Conservation (phyloP, 2,329 filamentous ascomycete species). For the Orbilia brochopaga region DNA sequence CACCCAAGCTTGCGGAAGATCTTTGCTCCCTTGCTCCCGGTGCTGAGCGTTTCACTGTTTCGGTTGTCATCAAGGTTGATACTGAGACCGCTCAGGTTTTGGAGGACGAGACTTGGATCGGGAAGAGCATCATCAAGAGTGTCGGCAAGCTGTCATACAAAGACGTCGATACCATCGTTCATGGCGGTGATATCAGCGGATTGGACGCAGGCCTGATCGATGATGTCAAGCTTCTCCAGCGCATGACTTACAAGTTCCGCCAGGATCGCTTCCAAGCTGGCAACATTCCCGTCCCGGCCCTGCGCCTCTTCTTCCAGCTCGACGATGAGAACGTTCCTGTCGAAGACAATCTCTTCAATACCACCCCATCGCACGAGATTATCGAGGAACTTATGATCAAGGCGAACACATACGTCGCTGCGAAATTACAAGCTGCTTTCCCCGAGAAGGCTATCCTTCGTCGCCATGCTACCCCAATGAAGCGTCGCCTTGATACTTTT, state of each 20-base stretch:
- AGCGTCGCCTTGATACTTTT: conserved; percentile 86
- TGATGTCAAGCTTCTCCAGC: conserved; percentile 74
- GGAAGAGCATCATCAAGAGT: conserved; percentile 92
- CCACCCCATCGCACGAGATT: conserved; percentile 84
- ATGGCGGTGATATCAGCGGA: conserved; percentile 67
- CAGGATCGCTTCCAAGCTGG: conserved; percentile 83
- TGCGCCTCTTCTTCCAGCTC: conserved; percentile 88
- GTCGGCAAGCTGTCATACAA: conserved; percentile 81
- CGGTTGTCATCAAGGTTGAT: conserved; percentile 90
- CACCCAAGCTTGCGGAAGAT: conserved; percentile 81
- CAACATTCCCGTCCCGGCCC: conserved; percentile 77
- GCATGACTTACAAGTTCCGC: conserved; percentile 86
- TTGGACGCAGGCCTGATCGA: conserved; percentile 70
- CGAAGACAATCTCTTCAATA: conserved; percentile 94
- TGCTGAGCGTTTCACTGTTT: conserved; percentile 89
- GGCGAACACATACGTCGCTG: conserved; percentile 85
- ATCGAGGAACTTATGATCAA: conserved; percentile 95
- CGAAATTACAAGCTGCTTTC: conserved; percentile 77
- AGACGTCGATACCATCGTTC: conserved; percentile 82
- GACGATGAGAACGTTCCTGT: conserved; percentile 98
- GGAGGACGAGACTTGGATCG: conserved; percentile 90
- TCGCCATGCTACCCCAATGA: conserved; percentile 82
- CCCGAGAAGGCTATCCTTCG: conserved; percentile 93
- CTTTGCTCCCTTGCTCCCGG: conserved; percentile 85
- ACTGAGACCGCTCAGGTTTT: conserved; percentile 76